Conservation (phyloP, 805 yeast genomes). For the Sugiyamaella lignohabitans region DNA sequence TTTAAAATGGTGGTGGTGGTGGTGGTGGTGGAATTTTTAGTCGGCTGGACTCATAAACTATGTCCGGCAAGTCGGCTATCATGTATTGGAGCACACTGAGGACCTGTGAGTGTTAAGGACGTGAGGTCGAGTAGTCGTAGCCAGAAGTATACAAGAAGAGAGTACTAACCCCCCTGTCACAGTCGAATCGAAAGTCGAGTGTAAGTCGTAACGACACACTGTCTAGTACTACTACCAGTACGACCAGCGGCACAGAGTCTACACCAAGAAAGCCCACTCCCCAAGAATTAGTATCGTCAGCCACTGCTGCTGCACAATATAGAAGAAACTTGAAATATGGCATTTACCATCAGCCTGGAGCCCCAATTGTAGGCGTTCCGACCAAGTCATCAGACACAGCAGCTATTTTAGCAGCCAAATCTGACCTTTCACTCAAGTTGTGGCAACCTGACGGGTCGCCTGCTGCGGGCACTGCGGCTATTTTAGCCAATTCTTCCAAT, state of each 20-base stretch:
- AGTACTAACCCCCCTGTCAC: too few species aligned
- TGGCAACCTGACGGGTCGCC: constrained; percentile 29
- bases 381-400: constrained; percentile 27
- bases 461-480: constrained; percentile 33
- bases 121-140: too few species aligned
- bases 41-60: too few species aligned
- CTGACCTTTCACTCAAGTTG: constrained; percentile 30
- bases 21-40: too few species aligned
- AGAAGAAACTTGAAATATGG: constrained; percentile 31
- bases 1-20: too few species aligned
- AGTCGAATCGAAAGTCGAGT: neutral
- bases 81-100: too few species aligned
- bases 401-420: constrained; percentile 30
- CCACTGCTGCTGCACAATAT: constrained; percentile 32
- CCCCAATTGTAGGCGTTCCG: constrained; percentile 34
- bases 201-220: neutral
- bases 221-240: neutral
- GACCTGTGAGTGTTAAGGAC: too few species aligned
- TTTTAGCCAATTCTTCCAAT: constrained; percentile 28
- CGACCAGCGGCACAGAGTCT: neutral
- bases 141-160: too few species aligned
- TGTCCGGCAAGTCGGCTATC: too few species aligned
- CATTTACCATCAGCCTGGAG: constrained; percentile 31
- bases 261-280: constrained; percentile 2
- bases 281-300: constrained; percentile 16